Base-by-base conservation (phyloP, 2,329 filamentous ascomycete genomes). In the Hirsutella thompsonii region DNA sequence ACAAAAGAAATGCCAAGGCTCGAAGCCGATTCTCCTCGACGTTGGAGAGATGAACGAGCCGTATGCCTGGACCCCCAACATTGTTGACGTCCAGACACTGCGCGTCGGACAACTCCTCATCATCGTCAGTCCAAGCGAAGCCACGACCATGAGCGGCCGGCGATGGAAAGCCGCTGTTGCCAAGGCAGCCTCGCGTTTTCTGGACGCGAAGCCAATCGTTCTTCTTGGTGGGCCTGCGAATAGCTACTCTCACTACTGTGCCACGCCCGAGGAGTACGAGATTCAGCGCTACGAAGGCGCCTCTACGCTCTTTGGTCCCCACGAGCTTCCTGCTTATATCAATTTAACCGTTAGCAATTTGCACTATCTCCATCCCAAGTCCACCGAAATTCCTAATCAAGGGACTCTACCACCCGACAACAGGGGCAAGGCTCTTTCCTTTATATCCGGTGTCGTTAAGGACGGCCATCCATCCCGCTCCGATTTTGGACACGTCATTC, bases 221-320 rank as follows among this genome's bases (percentile, higher is more conserved):
- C 83, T 94, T 1, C 68, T 95, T 1, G 87, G 89, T 20, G 88
- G 85, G 0, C 89, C 90, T 0, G 87, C 87, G 39, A 96, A 96
- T 57, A 88, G 77, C 44, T 96, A 96, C 59, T 80, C 85, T 19
- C 84, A 90, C 60, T 90, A 90, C 59, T 77, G 87, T 44, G 61
- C 80, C 1, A 90, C 87, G 0, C 73, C 79, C 21, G 84, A 93
- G 57, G 84, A 94, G 59, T 93, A 92, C 57, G 63, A 66, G 11
- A 68, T 92, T 36, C 90, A 95, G 63, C 81, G 90, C 9, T 95
- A 95, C 61, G 90, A 96, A 63, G 90, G 89, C n/a, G 90, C 86
- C 0, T 90, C 83, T 6, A 96, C 90, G 0, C 75, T 96, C 2
- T 92, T 84, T 57, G 90, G 90, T 0, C 83, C 74, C 2, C 78